phyloP scores from a whole-genome alignment of 768 basidiomycete genomes.

The Lactarius pseudohatsudake region DNA sequence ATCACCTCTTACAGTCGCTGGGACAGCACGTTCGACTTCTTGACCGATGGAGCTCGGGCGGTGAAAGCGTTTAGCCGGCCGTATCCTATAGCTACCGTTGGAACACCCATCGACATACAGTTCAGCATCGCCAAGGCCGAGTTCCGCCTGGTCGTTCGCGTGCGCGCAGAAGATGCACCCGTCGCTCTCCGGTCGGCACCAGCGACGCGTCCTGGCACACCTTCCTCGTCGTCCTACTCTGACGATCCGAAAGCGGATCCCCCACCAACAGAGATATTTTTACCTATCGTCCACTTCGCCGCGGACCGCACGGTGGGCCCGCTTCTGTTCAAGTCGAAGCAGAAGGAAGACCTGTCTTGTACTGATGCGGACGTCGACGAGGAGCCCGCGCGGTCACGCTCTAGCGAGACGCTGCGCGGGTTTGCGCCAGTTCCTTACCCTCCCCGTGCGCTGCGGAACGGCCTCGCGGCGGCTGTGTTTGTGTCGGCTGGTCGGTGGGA shows the following conservation, averaged over 20 bases:
- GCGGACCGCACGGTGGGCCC: constrained; percentile 38
- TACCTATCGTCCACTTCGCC: constrained; percentile 90
- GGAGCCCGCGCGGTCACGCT: constrained; percentile 13
- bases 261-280: constrained; percentile 80
- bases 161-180: constrained; percentile 56
- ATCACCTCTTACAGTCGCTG: constrained; percentile 38
- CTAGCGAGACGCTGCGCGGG: constrained; percentile 28
- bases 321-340: constrained; percentile 12
- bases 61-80: constrained; percentile 83
- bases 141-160: constrained; percentile 69
- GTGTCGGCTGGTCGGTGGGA: constrained; percentile 50
- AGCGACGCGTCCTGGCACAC: constrained; percentile 17
- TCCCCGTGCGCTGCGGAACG: constrained; percentile 42
- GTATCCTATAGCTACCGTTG: constrained; percentile 75
- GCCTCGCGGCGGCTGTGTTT: constrained; percentile 50
- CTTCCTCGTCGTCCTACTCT: constrained; percentile 26
- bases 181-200: constrained; percentile 23
- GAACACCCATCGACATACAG: constrained; percentile 58
- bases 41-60: constrained; percentile 85
- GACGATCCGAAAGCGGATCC: constrained; percentile 38
- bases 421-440: constrained; percentile 21
- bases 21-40: constrained; percentile 62
- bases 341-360: constrained; percentile 20
- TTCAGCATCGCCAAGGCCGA: constrained; percentile 73
- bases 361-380: constrained; percentile 15